Base-by-base conservation (phyloP, 768 basidiomycete genomes). In the Termitomyces sp. region DNA sequence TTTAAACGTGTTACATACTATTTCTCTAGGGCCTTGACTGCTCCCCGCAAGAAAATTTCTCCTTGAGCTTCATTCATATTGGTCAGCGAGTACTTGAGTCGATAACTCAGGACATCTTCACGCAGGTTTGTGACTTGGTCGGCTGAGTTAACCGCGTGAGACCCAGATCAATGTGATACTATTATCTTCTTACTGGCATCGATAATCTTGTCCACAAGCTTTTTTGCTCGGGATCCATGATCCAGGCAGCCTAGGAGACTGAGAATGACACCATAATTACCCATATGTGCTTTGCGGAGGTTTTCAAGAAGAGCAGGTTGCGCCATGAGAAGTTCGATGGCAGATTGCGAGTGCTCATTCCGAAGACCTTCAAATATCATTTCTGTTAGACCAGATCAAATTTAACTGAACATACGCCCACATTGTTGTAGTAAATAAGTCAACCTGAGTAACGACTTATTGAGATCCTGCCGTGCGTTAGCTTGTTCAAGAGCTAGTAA, bases 231-330 rank as follows among this genome's bases (percentile, higher is more conserved):
- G 34, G 86, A 70, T 0, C 97, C 97, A 52, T 88, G 79, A 61
- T 98, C 97, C 46, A 99, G 72, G 63, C 88, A 94, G n/a, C 95
- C 95, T 6, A 98, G 77, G 45, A 99, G 78, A 65, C 92, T 93
- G 30, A 98, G 81, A 40, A 99, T 87, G 41, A 95, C 76, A 49
- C 93, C 85, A 67, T 97, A 99, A 62, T 89, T 94, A 43, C 97
- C 97, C 77, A 88, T 83, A 61, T 96, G 83, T 1, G 95, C 95
- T 64, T 89, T 95, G 45, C 93, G 85, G 14, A 97, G 76, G 64
- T 86, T 90, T 54, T 98, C 94, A 35, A 98, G 74, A 1, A 98
- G 73, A 0, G 82, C 70, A 0, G 94, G 88, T 39, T 93, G 86
- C 0, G 82, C 76, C 70, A 95, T 84, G 3, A 99, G 80, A 17